phyloP scores from a whole-genome alignment of 2,329 filamentous ascomycete species.

The Aureobasidium sp. region DNA sequence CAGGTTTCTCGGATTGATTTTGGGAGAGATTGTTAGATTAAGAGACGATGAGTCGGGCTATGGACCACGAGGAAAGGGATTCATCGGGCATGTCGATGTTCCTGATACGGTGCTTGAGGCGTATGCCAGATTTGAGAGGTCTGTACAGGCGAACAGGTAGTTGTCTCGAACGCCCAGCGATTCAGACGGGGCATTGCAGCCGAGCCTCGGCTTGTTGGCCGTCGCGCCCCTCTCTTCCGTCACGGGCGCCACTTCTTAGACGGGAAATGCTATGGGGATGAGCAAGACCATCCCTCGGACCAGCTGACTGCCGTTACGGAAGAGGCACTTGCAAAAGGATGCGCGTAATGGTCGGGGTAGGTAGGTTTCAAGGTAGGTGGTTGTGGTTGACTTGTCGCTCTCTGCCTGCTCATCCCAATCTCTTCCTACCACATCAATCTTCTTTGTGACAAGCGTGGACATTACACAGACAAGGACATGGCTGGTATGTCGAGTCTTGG shows the following conservation, averaged over 20 bases:
- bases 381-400: neutral
- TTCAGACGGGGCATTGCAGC: neutral
- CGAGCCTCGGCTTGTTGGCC: neutral
- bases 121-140: constrained; percentile 21
- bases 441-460: neutral
- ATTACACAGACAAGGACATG: neutral
- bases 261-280: neutral
- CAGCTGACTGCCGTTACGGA: neutral
- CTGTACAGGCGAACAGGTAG: neutral
- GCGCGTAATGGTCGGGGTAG: neutral
- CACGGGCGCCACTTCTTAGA: neutral
- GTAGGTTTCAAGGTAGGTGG: neutral
- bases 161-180: neutral
- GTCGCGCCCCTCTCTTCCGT: neutral
- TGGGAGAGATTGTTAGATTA: constrained; percentile 39
- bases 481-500: neutral
- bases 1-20: constrained; percentile 38
- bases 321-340: neutral
- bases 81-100: constrained; percentile 40
- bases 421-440: neutral
- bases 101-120: constrained; percentile 32
- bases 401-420: neutral
- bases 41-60: constrained; percentile 39
- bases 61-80: constrained; percentile 38
- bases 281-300: neutral